phyloP scores from a whole-genome alignment of 163 green algal genomes.

The Scenedesmus sp. region DNA sequence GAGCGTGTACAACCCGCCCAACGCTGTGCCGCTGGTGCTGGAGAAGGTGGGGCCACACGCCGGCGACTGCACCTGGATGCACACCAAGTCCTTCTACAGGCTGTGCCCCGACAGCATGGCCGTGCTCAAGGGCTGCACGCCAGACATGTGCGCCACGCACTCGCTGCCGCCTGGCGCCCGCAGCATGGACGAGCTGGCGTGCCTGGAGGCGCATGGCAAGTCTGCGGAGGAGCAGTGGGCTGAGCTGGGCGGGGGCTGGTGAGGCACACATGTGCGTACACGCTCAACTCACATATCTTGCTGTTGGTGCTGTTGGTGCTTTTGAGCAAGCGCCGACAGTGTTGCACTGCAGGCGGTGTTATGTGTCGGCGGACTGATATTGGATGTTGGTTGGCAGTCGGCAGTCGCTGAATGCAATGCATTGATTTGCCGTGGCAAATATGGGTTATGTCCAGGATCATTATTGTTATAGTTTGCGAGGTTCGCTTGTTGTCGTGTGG shows the following conservation, averaged over 20 bases:
- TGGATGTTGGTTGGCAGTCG: too few species aligned
- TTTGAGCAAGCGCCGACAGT: too few species aligned
- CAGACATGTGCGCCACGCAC: constrained; percentile 77
- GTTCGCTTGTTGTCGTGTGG: too few species aligned
- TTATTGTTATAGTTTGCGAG: too few species aligned
- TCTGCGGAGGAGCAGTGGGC: constrained; percentile 5
- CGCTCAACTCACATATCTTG: too few species aligned
- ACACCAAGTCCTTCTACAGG: constrained; percentile 81
- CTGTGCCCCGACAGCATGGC: constrained; percentile 61
- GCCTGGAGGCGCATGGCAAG: constrained; percentile 14
- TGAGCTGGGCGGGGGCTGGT: constrained; percentile 2
- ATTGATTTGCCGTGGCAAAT: too few species aligned
- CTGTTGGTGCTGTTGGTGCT: too few species aligned
- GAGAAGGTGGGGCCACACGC: constrained; percentile 54
- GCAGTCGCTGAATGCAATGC: too few species aligned
- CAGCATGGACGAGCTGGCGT: constrained; percentile 10
- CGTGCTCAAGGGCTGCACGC: constrained; percentile 67
- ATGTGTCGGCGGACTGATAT: too few species aligned
- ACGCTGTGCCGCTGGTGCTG: constrained; percentile 72
- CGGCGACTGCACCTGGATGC: constrained; percentile 60
- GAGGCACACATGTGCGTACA: background rate
- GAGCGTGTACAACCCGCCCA: constrained; percentile 76
- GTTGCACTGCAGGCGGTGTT: too few species aligned
- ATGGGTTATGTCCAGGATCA: too few species aligned
- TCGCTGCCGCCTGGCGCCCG: constrained; percentile 52